These are phyloP conservation scores for Penicillium coprophilum DNA, from an alignment of 495 filamentous ascomycete genomes.

Conservation along the genomic window DNA sequence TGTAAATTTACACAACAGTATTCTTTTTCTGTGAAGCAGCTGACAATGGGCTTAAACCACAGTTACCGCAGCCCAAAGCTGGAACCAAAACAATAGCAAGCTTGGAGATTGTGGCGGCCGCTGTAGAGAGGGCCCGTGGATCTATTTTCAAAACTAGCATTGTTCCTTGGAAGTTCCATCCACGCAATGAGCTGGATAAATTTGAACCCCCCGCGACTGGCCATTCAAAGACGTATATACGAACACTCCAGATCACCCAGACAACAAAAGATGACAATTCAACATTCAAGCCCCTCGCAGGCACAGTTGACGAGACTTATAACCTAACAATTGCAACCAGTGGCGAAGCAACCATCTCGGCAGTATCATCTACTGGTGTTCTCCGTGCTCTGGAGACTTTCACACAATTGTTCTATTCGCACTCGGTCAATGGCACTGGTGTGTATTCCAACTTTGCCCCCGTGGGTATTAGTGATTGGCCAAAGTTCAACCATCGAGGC, in stretches of 20 bases:
- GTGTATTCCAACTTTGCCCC: background rate
- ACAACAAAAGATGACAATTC: background rate
- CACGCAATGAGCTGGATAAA: background rate
- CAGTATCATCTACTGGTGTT: background rate
- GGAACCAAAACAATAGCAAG: background rate
- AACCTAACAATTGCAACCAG: background rate
- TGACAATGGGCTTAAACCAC: background rate
- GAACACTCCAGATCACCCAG: background rate
- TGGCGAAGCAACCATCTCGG: background rate
- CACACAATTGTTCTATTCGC: background rate
- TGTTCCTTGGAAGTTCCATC: background rate
- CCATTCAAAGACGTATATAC: background rate
- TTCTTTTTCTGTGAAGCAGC: background rate
- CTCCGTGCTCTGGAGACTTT: background rate
- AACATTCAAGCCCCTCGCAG: background rate
- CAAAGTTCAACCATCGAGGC: background rate
- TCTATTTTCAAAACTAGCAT: background rate
- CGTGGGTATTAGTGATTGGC: background rate
- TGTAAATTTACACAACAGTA: background rate
- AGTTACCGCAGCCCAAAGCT: background rate
- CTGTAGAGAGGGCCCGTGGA: background rate
- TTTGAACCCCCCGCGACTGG: background rate
- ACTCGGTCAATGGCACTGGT: background rate
- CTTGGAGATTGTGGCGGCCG: background rate
- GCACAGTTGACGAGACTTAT: background rate